Evolutionary conservation across 1,139 yeast species (phyloP).

Genomic region (Zygosaccharomyces pseudobailii): DNA sequence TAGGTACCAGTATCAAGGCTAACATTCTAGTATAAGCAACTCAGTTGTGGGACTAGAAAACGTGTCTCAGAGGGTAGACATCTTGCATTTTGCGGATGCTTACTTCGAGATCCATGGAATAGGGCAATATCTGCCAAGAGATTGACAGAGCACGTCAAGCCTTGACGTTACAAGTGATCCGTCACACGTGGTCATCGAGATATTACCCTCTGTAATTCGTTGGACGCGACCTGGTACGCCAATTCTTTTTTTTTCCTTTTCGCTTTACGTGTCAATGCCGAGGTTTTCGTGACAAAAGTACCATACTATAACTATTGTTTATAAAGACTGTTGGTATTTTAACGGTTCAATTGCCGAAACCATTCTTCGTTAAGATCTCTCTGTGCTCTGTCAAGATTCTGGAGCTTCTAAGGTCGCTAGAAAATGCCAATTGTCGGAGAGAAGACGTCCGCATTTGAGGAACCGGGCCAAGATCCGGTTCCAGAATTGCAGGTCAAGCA

Average conservation of each 20-base stretch:
- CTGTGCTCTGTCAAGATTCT: not conserved
- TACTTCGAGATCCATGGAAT: too few relatives aligned
- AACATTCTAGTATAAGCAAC: too few relatives aligned
- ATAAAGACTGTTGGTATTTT: not conserved
- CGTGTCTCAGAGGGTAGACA: too few relatives aligned
- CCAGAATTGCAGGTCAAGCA: slow-evolving; percentile 37
- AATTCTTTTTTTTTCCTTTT: not conserved
- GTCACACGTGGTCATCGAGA: not conserved
- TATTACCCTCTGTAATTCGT: not conserved
- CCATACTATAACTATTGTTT: not conserved
- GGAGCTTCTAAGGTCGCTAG: not conserved
- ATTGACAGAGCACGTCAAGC: too few relatives aligned
- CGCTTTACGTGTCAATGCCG: slow-evolving; percentile 1
- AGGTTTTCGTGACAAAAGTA: slow-evolving; percentile 1
- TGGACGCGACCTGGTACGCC: not conserved
- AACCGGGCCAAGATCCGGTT: slow-evolving; percentile 41
- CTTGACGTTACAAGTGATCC: too few relatives aligned
- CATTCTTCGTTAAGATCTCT: not conserved
- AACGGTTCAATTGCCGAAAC: not conserved
- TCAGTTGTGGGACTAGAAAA: too few relatives aligned
- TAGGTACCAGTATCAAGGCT: too few relatives aligned
- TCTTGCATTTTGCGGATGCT: too few relatives aligned
- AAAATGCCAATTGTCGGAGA: slow-evolving; percentile 8
- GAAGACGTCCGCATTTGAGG: slow-evolving; percentile 5
- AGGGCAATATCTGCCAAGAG: too few relatives aligned